Conservation (phyloP, 148 eudicot genomes). For the Chenopodium formosanum region DNA sequence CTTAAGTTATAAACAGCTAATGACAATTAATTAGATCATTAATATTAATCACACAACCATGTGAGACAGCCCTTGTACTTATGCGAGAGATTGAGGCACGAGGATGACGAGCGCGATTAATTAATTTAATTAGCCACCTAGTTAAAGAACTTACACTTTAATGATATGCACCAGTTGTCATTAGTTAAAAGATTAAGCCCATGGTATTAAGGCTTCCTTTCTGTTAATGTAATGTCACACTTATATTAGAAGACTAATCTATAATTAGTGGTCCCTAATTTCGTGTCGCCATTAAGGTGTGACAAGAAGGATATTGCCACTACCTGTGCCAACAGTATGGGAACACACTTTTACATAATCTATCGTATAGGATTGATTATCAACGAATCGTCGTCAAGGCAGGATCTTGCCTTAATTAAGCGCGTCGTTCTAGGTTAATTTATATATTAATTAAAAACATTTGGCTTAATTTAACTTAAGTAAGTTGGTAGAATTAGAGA, state of each 20-base stretch:
- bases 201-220: conserved; percentile 12
- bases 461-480: conserved; percentile 14
- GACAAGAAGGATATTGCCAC: conserved; percentile 40
- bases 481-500: conserved; percentile 15
- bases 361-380: conserved; percentile 19
- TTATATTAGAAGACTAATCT: neutral
- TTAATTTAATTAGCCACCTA: neutral
- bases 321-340: conserved; percentile 33
- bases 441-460: neutral
- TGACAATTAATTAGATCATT: conserved; percentile 2
- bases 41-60: conserved; percentile 22
- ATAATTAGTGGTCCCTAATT: conserved; percentile 51
- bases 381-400: conserved; percentile 29
- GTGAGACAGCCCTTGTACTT: conserved; percentile 25
- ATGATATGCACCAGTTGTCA: conserved; percentile 20
- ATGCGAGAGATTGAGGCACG: conserved; percentile 26
- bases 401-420: conserved; percentile 50
- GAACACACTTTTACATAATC: conserved; percentile 19
- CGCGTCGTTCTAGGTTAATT: conserved; percentile 27
- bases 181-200: conserved; percentile 19
- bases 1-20: conserved; percentile 16
- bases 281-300: conserved; percentile 36
- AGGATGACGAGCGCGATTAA: conserved; percentile 1
- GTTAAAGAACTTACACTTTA: neutral
- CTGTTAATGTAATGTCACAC: conserved; percentile 1